Evolutionary conservation across 768 basidiomycete genomes (phyloP).

Genomic region (Pleurotus platypus): DNA sequence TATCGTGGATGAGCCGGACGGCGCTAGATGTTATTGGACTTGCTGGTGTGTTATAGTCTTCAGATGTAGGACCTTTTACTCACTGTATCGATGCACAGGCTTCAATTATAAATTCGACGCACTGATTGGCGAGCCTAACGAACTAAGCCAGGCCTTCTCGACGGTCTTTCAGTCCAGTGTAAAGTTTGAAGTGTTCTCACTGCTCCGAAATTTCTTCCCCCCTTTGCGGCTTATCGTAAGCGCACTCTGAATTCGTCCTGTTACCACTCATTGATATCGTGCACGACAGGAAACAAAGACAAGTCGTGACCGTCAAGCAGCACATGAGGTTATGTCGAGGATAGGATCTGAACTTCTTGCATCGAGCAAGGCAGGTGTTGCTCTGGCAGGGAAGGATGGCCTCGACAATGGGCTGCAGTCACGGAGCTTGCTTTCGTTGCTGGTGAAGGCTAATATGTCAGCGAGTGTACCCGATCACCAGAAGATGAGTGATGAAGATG

Average conservation of each 20-base stretch:
- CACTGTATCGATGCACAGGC: slow-evolving; percentile 15
- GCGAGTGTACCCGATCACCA: slow-evolving; percentile 41
- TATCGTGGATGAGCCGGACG: slow-evolving; percentile 61
- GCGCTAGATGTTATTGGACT: slow-evolving; percentile 79
- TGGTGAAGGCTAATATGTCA: slow-evolving; percentile 47
- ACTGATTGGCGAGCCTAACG: slow-evolving; percentile 28
- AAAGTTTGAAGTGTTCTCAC: slow-evolving; percentile 23
- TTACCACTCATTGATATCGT: not conserved
- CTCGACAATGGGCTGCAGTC: slow-evolving; percentile 14
- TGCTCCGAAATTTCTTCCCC: slow-evolving; percentile 28
- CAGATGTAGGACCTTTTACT: not conserved
- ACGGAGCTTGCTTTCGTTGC: slow-evolving; percentile 46
- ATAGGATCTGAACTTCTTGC: slow-evolving; percentile 39
- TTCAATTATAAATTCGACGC: slow-evolving; percentile 26
- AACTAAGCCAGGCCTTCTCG: slow-evolving; percentile 44
- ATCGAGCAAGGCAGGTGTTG: slow-evolving; percentile 35
- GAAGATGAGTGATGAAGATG: slow-evolving; percentile 45
- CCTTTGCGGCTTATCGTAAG: slow-evolving; percentile 30
- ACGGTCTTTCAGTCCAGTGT: slow-evolving; percentile 39
- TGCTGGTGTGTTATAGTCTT: slow-evolving; percentile 49
- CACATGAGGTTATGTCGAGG: slow-evolving; percentile 31
- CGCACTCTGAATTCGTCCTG: not conserved
- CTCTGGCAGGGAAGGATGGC: slow-evolving; percentile 12
- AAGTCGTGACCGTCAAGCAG: slow-evolving; percentile 9
- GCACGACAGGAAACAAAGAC: slow-evolving; percentile 11